A percentile compares a stretch with the other conserved stretches of the same genome.
Evolutionary conservation across 2,329 filamentous ascomycete genomes (phyloP).

Genomic region (Colletotrichum costaricense): DNA sequence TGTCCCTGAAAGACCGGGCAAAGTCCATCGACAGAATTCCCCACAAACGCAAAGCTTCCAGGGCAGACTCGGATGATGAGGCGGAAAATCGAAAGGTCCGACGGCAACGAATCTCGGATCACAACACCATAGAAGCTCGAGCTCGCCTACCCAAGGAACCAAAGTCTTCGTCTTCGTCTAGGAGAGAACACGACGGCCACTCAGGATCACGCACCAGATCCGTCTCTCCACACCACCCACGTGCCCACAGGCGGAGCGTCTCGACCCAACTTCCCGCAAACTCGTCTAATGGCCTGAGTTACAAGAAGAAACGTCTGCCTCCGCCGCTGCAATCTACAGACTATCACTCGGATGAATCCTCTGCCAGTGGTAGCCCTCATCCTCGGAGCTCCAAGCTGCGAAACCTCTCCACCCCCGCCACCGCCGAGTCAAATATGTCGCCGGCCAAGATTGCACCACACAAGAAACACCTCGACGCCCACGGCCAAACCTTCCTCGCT

Average conservation of each 20-base stretch:
- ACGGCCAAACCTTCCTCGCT: slow-evolving; percentile 91
- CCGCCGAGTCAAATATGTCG: slow-evolving; percentile 71
- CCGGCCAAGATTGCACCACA: slow-evolving; percentile 76
- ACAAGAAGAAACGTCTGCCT: slow-evolving; percentile 72
- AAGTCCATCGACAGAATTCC: slow-evolving; percentile 60
- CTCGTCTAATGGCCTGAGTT: slow-evolving; percentile 63
- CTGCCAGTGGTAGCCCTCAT: slow-evolving; percentile 69
- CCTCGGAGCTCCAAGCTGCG: slow-evolving; percentile 69
- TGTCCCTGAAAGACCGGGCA: slow-evolving; percentile 58
- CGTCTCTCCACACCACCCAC: slow-evolving; percentile 68
- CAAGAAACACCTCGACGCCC: slow-evolving; percentile 91
- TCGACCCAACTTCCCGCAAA: slow-evolving; percentile 72
- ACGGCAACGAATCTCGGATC: slow-evolving; percentile 62
- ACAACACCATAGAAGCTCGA: slow-evolving; percentile 34
- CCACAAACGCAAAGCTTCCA: slow-evolving; percentile 65
- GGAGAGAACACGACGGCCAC: slow-evolving; percentile 47
- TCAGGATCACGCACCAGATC: slow-evolving; percentile 54
- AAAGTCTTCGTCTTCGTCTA: slow-evolving; percentile 45
- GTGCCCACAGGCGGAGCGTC: slow-evolving; percentile 70
- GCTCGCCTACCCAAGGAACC: slow-evolving; percentile 39
- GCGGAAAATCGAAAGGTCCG: slow-evolving; percentile 64
- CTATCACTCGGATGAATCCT: slow-evolving; percentile 76
- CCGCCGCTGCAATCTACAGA: slow-evolving; percentile 71
- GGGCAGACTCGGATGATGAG: slow-evolving; percentile 69
- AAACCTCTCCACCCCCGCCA: slow-evolving; percentile 65